Evolutionary conservation across 208 protist species (phyloP).

Genomic region (Porcisia hertigi): DNA sequence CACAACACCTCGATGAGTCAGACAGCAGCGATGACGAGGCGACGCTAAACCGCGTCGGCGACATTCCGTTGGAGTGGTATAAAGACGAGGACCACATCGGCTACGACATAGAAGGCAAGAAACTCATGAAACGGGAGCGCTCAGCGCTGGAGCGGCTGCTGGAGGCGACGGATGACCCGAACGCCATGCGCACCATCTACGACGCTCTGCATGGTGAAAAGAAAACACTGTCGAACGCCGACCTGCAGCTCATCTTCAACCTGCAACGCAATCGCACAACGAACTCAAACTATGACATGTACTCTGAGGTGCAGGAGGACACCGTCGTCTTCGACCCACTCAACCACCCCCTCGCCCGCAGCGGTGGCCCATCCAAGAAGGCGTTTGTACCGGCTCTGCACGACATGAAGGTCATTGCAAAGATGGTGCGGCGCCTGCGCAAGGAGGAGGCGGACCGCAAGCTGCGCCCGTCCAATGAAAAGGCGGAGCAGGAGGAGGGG

Average conservation of each 20-base stretch:
- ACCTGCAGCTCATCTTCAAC: constrained; percentile 93
- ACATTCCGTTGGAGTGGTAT: constrained; percentile 96
- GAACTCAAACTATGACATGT: constrained; percentile 90
- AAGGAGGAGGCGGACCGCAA: constrained; percentile 50
- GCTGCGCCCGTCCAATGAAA: constrained; percentile 22
- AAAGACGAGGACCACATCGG: constrained; percentile 93
- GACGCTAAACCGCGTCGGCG: constrained; percentile 90
- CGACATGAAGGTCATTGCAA: constrained; percentile 92
- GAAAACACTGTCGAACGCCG: constrained; percentile 87
- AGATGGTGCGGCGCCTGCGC: constrained; percentile 87
- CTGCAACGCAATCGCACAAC: constrained; percentile 91
- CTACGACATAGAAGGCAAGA: constrained; percentile 93
- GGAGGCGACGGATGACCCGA: constrained; percentile 92
- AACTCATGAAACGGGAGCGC: constrained; percentile 86
- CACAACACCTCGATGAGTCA: constrained; percentile 77
- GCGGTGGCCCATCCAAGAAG: constrained; percentile 80
- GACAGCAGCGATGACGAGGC: constrained; percentile 92
- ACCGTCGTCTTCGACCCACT: constrained; percentile 88
- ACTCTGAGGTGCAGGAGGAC: constrained; percentile 81
- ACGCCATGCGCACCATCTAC: constrained; percentile 91
- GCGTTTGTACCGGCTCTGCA: constrained; percentile 81
- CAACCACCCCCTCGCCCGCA: constrained; percentile 90
- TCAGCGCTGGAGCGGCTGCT: constrained; percentile 90
- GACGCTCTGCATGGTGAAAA: constrained; percentile 91
- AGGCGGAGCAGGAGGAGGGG: constrained; percentile 30